phyloP scores from a whole-genome alignment of 345 rosid genomes.

The Salix suchowensis region DNA sequence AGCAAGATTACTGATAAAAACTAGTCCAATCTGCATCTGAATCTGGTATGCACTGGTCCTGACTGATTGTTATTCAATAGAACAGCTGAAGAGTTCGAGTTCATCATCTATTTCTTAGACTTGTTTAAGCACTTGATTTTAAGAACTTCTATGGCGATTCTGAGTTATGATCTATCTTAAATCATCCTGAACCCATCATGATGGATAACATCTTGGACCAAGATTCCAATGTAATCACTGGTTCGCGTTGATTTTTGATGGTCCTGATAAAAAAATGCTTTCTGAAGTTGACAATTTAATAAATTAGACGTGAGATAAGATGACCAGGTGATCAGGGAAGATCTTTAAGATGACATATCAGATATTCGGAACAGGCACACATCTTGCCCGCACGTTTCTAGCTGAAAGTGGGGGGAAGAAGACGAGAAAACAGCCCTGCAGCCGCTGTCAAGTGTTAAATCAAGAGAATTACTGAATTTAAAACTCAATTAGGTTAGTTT shows the following conservation, averaged over 20 bases:
- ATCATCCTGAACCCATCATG: background rate
- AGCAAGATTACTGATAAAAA: too few species aligned
- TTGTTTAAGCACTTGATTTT: background rate
- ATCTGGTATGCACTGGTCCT: background rate
- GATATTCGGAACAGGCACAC: background rate
- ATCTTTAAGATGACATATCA: background rate
- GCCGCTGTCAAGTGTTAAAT: background rate
- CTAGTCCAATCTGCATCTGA: too few species aligned
- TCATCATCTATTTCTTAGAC: background rate
- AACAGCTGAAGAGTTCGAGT: background rate
- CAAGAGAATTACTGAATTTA: background rate
- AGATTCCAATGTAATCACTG: background rate
- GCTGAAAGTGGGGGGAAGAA: background rate
- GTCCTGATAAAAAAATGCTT: background rate
- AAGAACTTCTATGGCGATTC: background rate
- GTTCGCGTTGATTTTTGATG: too few species aligned
- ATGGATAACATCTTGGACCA: background rate
- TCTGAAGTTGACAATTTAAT: background rate
- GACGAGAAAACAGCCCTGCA: background rate
- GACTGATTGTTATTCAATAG: background rate
- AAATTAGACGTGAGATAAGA: background rate
- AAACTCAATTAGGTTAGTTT: background rate
- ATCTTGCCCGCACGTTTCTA: background rate
- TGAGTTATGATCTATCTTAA: background rate
- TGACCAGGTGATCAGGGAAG: background rate